These are phyloP conservation scores for Lecanicillium sp. DNA, from an alignment of 2,329 filamentous ascomycete species.

Conservation along the genomic window DNA sequence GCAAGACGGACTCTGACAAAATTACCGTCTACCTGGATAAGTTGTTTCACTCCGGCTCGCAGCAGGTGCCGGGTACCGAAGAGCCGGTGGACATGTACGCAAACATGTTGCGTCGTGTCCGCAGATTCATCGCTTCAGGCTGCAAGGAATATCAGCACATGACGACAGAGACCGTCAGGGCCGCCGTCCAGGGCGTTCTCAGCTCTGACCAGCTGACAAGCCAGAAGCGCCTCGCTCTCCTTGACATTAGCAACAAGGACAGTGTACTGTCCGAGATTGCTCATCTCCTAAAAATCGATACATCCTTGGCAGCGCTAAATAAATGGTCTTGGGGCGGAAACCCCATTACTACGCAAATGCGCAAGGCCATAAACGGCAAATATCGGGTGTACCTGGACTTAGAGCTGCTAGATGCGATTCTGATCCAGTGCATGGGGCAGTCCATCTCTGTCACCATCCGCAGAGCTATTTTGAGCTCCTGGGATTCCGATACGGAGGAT, in stretches of 20 bases:
- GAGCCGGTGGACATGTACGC: conserved; percentile 3
- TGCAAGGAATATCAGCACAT: neutral
- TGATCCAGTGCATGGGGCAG: conserved; percentile 32
- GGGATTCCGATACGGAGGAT: neutral
- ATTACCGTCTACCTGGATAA: conserved; percentile 42
- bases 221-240: conserved; percentile 8
- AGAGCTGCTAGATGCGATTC: conserved; percentile 36
- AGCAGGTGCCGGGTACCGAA: neutral
- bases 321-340: conserved; percentile 30
- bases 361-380: conserved; percentile 32
- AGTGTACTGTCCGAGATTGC: conserved; percentile 31
- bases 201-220: conserved; percentile 6
- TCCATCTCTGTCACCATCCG: conserved; percentile 8
- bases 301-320: conserved; percentile 21
- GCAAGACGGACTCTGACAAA: conserved; percentile 33
- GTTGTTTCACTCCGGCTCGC: conserved; percentile 32
- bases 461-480: neutral
- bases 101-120: neutral
- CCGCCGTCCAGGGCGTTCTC: conserved; percentile 6
- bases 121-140: neutral
- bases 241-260: conserved; percentile 5
- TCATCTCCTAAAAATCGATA: conserved; percentile 37
- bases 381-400: conserved; percentile 51
- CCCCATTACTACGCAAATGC: conserved; percentile 27
- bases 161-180: neutral